These are phyloP conservation scores for Trypanosoma boissoni DNA, from an alignment of 208 protist genomes.

Conservation along the genomic window DNA sequence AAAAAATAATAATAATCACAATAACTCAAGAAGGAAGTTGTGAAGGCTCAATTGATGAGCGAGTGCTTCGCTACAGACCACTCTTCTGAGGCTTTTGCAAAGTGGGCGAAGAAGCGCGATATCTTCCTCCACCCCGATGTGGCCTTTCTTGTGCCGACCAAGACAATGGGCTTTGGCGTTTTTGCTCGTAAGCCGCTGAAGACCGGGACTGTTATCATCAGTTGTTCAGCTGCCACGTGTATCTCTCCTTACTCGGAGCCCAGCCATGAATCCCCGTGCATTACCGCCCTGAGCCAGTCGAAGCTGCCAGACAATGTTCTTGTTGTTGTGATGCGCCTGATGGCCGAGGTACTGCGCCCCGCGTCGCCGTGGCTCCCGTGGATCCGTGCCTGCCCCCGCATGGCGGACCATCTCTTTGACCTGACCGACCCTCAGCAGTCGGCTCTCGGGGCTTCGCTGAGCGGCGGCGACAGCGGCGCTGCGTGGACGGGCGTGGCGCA, in stretches of 20 bases:
- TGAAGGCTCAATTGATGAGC: constrained; percentile 10
- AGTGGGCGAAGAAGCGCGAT: constrained; percentile 66
- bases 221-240: constrained; percentile 50
- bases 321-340: constrained; percentile 62
- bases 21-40: not conserved
- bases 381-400: constrained; percentile 73
- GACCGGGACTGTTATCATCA: constrained; percentile 67
- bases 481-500: constrained; percentile 56
- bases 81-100: constrained; percentile 48
- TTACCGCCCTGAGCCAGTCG: constrained; percentile 12
- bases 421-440: constrained; percentile 27
- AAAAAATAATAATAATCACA: not conserved
- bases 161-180: constrained; percentile 81
- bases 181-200: constrained; percentile 55
- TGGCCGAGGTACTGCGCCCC: constrained; percentile 58
- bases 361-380: constrained; percentile 59
- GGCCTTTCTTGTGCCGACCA: constrained; percentile 81
- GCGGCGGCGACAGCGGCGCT: not conserved
- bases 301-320: constrained; percentile 42
- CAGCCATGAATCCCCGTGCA: constrained; percentile 21
- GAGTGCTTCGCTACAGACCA: constrained; percentile 51
- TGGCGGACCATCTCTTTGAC: constrained; percentile 67
- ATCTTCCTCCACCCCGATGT: constrained; percentile 85
- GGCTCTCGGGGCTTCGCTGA: constrained; percentile 24
- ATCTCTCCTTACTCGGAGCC: constrained; percentile 71